Base-by-base conservation (phyloP, 176 grass and related monocot species). In the Neostapfia colusana region DNA sequence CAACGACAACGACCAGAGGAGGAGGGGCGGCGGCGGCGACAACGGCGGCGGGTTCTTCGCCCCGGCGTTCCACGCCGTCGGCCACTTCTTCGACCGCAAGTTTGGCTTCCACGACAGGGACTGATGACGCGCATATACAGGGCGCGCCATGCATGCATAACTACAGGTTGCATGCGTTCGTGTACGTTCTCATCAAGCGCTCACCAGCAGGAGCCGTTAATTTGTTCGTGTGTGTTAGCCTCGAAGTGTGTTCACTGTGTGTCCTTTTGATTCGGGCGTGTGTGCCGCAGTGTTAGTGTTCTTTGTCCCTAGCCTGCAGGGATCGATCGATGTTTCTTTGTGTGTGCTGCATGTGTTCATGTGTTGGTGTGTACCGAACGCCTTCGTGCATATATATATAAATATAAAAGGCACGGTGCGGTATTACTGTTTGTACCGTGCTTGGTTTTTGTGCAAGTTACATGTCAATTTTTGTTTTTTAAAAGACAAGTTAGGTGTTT, bases 21-120 rank as follows among this genome's bases (percentile, higher is more conserved):
- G 70, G n/a, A 21, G 81, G 2, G 53, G 66, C 4, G 56, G n/a
- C n/a, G n/a, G n/a, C n/a, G n/a, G n/a, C n/a, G 44, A 65, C 45
- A 67, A 3, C 31, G 44, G 77, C 45, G 41, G 80, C 10, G 85
- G 86, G 3, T 88, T 83, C 63, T 88, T 88, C 37, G 26, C 75
- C 10, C 80, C 86, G 36, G 63, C 81, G 35, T 39, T 88, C 0
- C 20, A 79, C 1, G 75, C 86, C n/a, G 75, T 88, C 81, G 86
- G 86, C 27, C 26, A 75, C 41, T 88, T 84, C 63, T 11, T 88
- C 21, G 86, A 88, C 21, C 70, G 75, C 55, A 84, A 4, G 63
- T 39, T 84, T 38, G 86, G 86, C 38, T 0, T 88, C 3, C 0
- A 46, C 37, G 36, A 31, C 37, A 75, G 64, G 36, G 39, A 84